phyloP scores from a whole-genome alignment of 2,329 filamentous ascomycete genomes.

The Aspergillus aculeatus region DNA sequence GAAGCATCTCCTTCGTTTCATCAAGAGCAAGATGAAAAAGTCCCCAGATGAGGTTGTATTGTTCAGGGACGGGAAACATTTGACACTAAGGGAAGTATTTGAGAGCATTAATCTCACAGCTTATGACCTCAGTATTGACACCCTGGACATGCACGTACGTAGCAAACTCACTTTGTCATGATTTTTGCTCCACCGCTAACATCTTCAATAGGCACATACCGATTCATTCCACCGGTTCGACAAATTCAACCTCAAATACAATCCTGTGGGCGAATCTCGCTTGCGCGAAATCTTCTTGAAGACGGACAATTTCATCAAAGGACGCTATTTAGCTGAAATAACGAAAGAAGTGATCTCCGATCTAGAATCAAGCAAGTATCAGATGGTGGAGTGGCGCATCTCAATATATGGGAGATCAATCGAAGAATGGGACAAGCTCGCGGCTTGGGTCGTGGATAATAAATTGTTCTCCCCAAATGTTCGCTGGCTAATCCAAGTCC shows the following conservation, averaged over 20 bases:
- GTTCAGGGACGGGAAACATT: slow-evolving; percentile 84
- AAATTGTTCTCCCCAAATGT: slow-evolving; percentile 98
- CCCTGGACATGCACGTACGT: slow-evolving; percentile 94
- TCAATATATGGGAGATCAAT: slow-evolving; percentile 91
- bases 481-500: slow-evolving; percentile 93
- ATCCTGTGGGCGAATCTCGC: slow-evolving; percentile 92
- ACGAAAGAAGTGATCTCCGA: slow-evolving; percentile 97
- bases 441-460: slow-evolving; percentile 96
- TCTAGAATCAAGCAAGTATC: slow-evolving; percentile 97
- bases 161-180: not conserved
- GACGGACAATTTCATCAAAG: slow-evolving; percentile 96
- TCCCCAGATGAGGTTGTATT: slow-evolving; percentile 91
- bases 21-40: slow-evolving; percentile 99
- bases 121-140: slow-evolving; percentile 97
- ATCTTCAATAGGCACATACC: slow-evolving; percentile 69
- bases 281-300: slow-evolving; percentile 98
- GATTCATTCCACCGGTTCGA: slow-evolving; percentile 99
- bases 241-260: slow-evolving; percentile 99
- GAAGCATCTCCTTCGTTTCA: slow-evolving; percentile 95
- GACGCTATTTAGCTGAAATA: slow-evolving; percentile 93
- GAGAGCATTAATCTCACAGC: slow-evolving; percentile 96
- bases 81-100: slow-evolving; percentile 91
- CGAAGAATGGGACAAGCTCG: slow-evolving; percentile 96
- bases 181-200: slow-evolving; percentile 10
- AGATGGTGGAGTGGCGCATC: slow-evolving; percentile 99